A percentile compares a stretch with the other conserved stretches of the same genome.
Conservation (phyloP, 495 filamentous ascomycete species). For the Podospora anserina region DNA sequence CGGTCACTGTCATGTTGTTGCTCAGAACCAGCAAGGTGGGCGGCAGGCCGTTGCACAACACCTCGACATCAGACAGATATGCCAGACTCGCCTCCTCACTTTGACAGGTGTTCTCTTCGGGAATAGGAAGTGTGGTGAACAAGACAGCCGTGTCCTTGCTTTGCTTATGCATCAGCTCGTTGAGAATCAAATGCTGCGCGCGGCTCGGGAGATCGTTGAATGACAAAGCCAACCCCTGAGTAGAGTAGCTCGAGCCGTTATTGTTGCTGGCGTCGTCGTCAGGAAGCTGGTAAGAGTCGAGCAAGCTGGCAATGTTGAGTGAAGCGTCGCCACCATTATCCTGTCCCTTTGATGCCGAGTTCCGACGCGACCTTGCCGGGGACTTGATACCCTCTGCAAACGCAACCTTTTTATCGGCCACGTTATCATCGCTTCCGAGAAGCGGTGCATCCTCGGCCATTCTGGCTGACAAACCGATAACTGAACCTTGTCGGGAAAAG, state of each 20-base stretch:
- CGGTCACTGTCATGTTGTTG: slow-evolving; percentile 89
- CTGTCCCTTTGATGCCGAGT: slow-evolving; percentile 27
- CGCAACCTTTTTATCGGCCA: slow-evolving; percentile 63
- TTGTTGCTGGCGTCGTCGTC: slow-evolving; percentile 23
- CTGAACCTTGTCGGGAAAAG: slow-evolving; percentile 48
- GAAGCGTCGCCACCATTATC: slow-evolving; percentile 26
- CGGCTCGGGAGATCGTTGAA: slow-evolving; percentile 84
- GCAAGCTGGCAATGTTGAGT: slow-evolving; percentile 37
- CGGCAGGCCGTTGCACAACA: slow-evolving; percentile 64
- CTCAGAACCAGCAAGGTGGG: slow-evolving; percentile 77
- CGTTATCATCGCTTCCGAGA: slow-evolving; percentile 41
- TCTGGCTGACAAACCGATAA: slow-evolving; percentile 21
- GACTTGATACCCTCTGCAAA: slow-evolving; percentile 48
- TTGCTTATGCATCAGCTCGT: slow-evolving; percentile 72
- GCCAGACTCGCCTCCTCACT: slow-evolving; percentile 65
- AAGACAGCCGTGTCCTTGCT: slow-evolving; percentile 72
- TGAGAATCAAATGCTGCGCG: slow-evolving; percentile 80
- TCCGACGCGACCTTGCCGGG: slow-evolving; percentile 31
- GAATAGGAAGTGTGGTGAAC: slow-evolving; percentile 78
- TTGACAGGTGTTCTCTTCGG: slow-evolving; percentile 67
- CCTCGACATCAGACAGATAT: slow-evolving; percentile 75
- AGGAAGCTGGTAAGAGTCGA: slow-evolving; percentile 31
- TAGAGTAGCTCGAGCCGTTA: slow-evolving; percentile 57
- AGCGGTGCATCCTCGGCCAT: slow-evolving; percentile 59
- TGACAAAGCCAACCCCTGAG: slow-evolving; percentile 61